phyloP scores from a whole-genome alignment of 352 stramenopile genomes.

The Phytophthora multivora region DNA sequence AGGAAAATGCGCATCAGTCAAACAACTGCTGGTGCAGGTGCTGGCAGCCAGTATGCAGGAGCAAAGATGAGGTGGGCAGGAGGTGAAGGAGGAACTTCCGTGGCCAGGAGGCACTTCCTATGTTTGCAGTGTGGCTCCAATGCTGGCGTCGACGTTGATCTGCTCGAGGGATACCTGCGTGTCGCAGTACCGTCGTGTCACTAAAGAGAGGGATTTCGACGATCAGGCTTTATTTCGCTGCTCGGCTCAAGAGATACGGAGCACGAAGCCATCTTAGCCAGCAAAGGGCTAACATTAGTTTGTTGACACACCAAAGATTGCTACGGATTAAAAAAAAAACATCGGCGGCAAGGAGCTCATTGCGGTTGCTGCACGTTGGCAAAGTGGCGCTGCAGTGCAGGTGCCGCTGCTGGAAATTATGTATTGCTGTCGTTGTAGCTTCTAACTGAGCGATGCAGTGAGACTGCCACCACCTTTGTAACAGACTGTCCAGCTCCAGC shows the following conservation, averaged over 20 bases:
- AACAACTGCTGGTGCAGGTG: not conserved
- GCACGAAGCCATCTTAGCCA: slow-evolving; percentile 6
- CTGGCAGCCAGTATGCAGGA: slow-evolving; percentile 20
- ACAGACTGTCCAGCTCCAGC: too few relatives aligned
- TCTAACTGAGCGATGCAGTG: too few relatives aligned
- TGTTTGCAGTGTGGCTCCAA: slow-evolving; percentile 13
- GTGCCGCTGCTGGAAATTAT: too few relatives aligned
- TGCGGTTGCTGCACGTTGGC: not conserved
- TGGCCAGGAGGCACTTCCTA: slow-evolving; percentile 1
- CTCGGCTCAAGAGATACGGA: slow-evolving; percentile 7
- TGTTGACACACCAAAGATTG: not conserved
- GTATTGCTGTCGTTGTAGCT: too few relatives aligned
- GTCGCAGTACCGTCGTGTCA: not conserved
- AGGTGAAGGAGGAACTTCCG: not conserved
- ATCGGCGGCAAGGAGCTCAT: not conserved
- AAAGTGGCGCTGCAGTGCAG: too few relatives aligned
- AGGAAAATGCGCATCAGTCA: slow-evolving; percentile 2
- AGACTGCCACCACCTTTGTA: too few relatives aligned
- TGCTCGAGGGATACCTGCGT: not conserved
- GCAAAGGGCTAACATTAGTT: slow-evolving; percentile 3
- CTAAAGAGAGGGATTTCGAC: slow-evolving; percentile 8
- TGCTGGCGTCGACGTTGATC: not conserved
- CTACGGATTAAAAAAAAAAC: too few relatives aligned
- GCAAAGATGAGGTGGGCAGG: slow-evolving; percentile 10
- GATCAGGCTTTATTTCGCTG: slow-evolving; percentile 8